phyloP scores from a whole-genome alignment of 805 yeast species.

The Ascoidea asiatica region DNA sequence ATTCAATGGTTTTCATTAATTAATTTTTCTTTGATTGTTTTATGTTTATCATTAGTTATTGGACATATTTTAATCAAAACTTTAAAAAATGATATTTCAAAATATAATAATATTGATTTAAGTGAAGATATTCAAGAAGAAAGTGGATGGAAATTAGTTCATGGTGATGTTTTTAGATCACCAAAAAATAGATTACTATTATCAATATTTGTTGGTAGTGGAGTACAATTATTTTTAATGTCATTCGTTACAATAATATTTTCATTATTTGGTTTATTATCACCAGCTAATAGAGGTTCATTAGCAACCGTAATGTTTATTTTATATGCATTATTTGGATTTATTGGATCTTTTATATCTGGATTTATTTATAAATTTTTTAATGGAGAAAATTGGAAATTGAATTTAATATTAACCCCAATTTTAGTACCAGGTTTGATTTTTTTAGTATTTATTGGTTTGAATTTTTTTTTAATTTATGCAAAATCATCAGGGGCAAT shows the following conservation, averaged over 20 bases:
- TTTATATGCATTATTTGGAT: slow-evolving; percentile 68
- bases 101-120: slow-evolving; percentile 79
- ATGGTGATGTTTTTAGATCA: slow-evolving; percentile 88
- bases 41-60: slow-evolving; percentile 64
- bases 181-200: slow-evolving; percentile 60
- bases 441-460: slow-evolving; percentile 45
- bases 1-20: slow-evolving; percentile 93
- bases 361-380: slow-evolving; percentile 76
- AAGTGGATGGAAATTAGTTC: slow-evolving; percentile 92
- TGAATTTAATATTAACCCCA: slow-evolving; percentile 75
- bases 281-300: slow-evolving; percentile 93
- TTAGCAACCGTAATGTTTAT: slow-evolving; percentile 82
- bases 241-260: slow-evolving; percentile 55
- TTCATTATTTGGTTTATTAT: slow-evolving; percentile 78
- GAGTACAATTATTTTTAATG: slow-evolving; percentile 75
- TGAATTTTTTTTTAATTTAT: slow-evolving; percentile 72
- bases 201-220: slow-evolving; percentile 79
- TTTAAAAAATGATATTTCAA: slow-evolving; percentile 70
- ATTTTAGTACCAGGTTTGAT: slow-evolving; percentile 70
- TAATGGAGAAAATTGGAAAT: slow-evolving; percentile 87
- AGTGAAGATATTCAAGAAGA: slow-evolving; percentile 72
- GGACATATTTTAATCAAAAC: slow-evolving; percentile 70
- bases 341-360: slow-evolving; percentile 78
- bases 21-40: slow-evolving; percentile 72
- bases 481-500: slow-evolving; percentile 88